Evolutionary conservation across 2,329 filamentous ascomycete species (phyloP).

Genomic region (Fonsecaea nubica): DNA sequence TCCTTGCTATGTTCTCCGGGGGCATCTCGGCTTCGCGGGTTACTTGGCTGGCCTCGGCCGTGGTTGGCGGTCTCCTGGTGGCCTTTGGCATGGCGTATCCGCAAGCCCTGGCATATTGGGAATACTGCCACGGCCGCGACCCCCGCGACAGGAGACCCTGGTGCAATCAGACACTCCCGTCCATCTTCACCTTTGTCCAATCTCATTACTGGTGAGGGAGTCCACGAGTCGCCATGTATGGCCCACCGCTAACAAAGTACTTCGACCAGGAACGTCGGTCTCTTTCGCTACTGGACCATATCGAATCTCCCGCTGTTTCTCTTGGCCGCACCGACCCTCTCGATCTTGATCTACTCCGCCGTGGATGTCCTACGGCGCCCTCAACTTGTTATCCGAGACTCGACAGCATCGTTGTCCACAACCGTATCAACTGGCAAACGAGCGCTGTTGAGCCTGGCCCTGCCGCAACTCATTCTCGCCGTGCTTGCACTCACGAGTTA

Average conservation of each 20-base stretch:
- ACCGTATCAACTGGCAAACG: slow-evolving; percentile 17
- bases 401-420: background rate
- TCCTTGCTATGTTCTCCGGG: slow-evolving; percentile 51
- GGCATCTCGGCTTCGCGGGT: slow-evolving; percentile 50
- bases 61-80: slow-evolving; percentile 71
- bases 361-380: slow-evolving; percentile 27
- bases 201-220: slow-evolving; percentile 79
- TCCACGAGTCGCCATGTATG: background rate
- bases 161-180: slow-evolving; percentile 77
- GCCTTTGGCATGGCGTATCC: slow-evolving; percentile 72
- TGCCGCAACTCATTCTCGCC: slow-evolving; percentile 75
- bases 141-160: slow-evolving; percentile 64
- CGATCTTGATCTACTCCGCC: slow-evolving; percentile 69
- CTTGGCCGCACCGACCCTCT: slow-evolving; percentile 78
- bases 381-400: background rate
- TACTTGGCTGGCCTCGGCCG: slow-evolving; percentile 63
- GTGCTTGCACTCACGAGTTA: slow-evolving; percentile 76
- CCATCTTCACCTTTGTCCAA: slow-evolving; percentile 92
- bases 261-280: slow-evolving; percentile 76
- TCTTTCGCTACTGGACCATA: slow-evolving; percentile 87
- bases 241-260: slow-evolving; percentile 20
- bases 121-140: slow-evolving; percentile 65
- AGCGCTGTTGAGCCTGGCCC: slow-evolving; percentile 61
- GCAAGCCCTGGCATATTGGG: slow-evolving; percentile 74
- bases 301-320: slow-evolving; percentile 87